Base-by-base conservation (phyloP, 768 basidiomycete genomes). In the Lactifluus piperatus region DNA sequence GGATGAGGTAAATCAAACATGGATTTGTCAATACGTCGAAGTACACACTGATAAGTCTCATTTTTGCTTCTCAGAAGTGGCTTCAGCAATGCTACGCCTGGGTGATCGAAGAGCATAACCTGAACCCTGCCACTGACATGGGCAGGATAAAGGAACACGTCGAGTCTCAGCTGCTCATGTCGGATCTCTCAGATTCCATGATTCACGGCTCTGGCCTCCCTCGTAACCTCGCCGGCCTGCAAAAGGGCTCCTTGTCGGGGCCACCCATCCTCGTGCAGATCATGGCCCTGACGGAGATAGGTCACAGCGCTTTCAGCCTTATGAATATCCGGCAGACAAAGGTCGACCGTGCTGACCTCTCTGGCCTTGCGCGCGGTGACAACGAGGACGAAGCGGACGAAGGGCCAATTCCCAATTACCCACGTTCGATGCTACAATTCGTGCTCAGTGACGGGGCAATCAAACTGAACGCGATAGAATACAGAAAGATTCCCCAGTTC, bases 361-460 rank as follows among this genome's bases (percentile, higher is more conserved):
- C 72, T 9, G 76, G 75, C 10, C 71, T 67, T 52, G 76, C 41
- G 71, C 77, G 81, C 13, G 84, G 72, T 24, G 77, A 76, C 11
- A 78, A 77, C 14, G 78, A 79, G 29, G 75, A 74, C 39, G 80
- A 77, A 36, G 81, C 76, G 1, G 85, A 82, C 10, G 85, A 85
- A 69, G 88, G 86, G 0, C 85, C 86, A 0, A 78, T 92, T 52
- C 92, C 91, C 3, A 84, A 79, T 56, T 97, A 92, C 70, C 84
- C 91, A 4, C 74, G 91, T 53, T 80, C 83, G 30, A 92, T 91
- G 84, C 75, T 97, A 56, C 78, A 73, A 45, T 76, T 97, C 29
- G 77, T 84, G 64, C 70, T 97, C 51, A 85, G 81, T 53, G 94
- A 97, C 69, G 94, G 94, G n/a, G 69, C 74, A 14, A 79, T 75